These are phyloP conservation scores for Podila epigama DNA, from an alignment of 192 early-diverging fungal species.

Conservation along the genomic window DNA sequence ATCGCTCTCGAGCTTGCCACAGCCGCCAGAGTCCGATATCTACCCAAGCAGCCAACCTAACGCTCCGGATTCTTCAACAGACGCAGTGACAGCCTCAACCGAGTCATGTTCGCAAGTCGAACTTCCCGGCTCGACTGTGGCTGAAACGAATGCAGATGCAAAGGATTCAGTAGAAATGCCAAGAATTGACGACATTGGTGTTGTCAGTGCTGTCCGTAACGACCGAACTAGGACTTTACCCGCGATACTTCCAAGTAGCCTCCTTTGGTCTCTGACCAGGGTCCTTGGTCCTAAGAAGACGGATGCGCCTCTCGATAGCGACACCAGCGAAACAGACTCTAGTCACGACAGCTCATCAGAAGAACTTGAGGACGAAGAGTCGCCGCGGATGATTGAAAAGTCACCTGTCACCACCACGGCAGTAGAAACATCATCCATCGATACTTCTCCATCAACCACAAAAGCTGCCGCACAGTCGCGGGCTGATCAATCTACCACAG, in stretches of 20 bases:
- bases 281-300: slow-evolving; percentile 27
- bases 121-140: slow-evolving; percentile 3
- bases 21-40: neutral
- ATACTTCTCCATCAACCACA: too few species aligned
- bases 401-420: neutral
- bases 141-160: neutral
- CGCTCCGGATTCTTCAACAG: slow-evolving; percentile 1
- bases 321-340: slow-evolving; percentile 26
- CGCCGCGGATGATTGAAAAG: neutral
- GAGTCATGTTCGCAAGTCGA: neutral
- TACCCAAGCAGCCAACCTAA: neutral
- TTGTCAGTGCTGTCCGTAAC: slow-evolving; percentile 19
- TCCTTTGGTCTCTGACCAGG: slow-evolving; percentile 30
- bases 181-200: neutral
- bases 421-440: neutral
- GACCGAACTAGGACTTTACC: slow-evolving; percentile 38
- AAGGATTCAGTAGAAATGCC: neutral
- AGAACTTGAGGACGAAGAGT: slow-evolving; percentile 5
- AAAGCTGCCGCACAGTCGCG: too few species aligned
- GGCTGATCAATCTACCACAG: neutral
- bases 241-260: slow-evolving; percentile 20
- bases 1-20: slow-evolving; percentile 1
- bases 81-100: slow-evolving; percentile 2
- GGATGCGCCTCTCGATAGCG: slow-evolving; percentile 23
- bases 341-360: slow-evolving; percentile 4